phyloP scores from a whole-genome alignment of 1,284 basidiomycete species.

The Leccinum pachyderme region DNA sequence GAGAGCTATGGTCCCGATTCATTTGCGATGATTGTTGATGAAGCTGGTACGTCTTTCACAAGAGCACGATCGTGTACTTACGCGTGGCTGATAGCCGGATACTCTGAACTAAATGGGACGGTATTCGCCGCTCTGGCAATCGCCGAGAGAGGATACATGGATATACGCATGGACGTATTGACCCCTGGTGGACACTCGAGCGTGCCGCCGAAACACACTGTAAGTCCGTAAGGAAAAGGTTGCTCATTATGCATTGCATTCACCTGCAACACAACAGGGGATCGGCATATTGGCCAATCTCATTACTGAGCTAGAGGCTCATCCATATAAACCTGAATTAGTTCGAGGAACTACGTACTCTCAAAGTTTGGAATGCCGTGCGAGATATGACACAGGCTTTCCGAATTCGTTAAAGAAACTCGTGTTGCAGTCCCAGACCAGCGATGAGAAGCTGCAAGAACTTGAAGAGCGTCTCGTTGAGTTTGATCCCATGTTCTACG shows the following conservation, averaged over 20 bases:
- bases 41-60: conserved; percentile 36
- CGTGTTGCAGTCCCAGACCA: conserved; percentile 27
- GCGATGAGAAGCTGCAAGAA: conserved; percentile 27
- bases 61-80: not conserved
- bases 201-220: conserved; percentile 56
- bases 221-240: conserved; percentile 28
- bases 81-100: conserved; percentile 30
- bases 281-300: conserved; percentile 57
- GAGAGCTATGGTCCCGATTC: conserved; percentile 51
- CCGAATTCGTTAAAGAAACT: conserved; percentile 28
- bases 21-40: conserved; percentile 56
- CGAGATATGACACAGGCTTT: conserved; percentile 29
- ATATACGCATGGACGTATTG: conserved; percentile 51
- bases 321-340: conserved; percentile 42
- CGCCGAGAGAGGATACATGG: conserved; percentile 65
- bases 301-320: conserved; percentile 49
- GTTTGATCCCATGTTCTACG: conserved; percentile 28
- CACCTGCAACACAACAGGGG: conserved; percentile 33
- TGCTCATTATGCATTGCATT: not conserved
- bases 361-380: conserved; percentile 26
- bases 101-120: conserved; percentile 35
- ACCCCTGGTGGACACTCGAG: conserved; percentile 70
- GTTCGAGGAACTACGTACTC: conserved; percentile 30
- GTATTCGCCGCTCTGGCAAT: conserved; percentile 51
- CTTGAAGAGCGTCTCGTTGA: conserved; percentile 33